Evolutionary conservation across 2,329 filamentous ascomycete species (phyloP).

Genomic region (Herpotrichia juniperi): DNA sequence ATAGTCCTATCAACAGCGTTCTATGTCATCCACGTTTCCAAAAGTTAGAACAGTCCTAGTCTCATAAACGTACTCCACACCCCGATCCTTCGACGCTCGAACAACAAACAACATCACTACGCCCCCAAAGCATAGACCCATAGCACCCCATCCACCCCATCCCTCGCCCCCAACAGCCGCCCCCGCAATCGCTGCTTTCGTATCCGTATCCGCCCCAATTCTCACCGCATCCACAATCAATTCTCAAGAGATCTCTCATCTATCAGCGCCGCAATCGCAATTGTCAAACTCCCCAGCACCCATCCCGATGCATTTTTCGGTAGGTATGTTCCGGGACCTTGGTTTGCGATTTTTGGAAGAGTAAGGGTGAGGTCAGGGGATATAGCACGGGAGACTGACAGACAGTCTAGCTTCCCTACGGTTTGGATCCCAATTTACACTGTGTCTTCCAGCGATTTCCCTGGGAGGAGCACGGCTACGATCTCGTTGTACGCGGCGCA

Average conservation of each 20-base stretch:
- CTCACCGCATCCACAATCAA: slow-evolving; percentile 55
- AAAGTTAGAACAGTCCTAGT: too few species aligned
- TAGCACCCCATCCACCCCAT: slow-evolving; percentile 52
- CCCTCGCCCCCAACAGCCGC: slow-evolving; percentile 54
- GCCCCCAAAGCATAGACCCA: too few species aligned
- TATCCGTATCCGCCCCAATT: slow-evolving; percentile 55
- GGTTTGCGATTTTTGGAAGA: slow-evolving; percentile 35
- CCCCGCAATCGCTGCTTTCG: slow-evolving; percentile 55
- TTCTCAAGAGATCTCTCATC: slow-evolving; percentile 51
- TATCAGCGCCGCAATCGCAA: slow-evolving; percentile 52
- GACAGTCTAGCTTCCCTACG: slow-evolving; percentile 11
- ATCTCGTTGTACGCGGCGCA: slow-evolving; percentile 33
- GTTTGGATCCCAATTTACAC: slow-evolving; percentile 13
- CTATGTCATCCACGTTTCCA: too few species aligned
- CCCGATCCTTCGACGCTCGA: too few species aligned
- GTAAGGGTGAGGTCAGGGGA: slow-evolving; percentile 26
- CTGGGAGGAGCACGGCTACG: slow-evolving; percentile 21
- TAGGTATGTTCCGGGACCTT: slow-evolving; percentile 38
- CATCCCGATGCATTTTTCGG: slow-evolving; percentile 45
- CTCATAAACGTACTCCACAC: too few species aligned
- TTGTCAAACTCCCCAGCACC: slow-evolving; percentile 51
- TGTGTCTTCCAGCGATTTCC: slow-evolving; percentile 12
- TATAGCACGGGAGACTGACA: slow-evolving; percentile 14
- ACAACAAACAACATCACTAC: too few species aligned
- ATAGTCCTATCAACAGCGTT: too few species aligned